Conservation (phyloP, 441 rosid genomes). For the Isatis lusitanica region DNA sequence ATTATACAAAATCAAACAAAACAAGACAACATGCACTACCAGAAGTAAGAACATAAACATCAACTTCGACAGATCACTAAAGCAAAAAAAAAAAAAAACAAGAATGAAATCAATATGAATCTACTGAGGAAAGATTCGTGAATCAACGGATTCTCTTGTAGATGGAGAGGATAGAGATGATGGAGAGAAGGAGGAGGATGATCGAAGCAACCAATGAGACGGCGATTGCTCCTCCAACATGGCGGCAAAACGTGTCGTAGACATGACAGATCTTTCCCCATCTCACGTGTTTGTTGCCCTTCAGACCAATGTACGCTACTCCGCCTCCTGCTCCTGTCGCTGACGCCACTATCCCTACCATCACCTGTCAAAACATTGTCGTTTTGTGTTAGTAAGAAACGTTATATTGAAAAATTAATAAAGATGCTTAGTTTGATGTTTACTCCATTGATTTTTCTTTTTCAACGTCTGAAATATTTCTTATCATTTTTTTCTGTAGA, state of each 20-base stretch:
- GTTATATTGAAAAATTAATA: not conserved
- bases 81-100: not conserved
- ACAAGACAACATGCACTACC: not conserved
- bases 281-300: constrained; percentile 51
- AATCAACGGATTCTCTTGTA: constrained; percentile 43
- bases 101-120: constrained; percentile 9
- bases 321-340: constrained; percentile 77
- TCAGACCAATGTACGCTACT: constrained; percentile 69
- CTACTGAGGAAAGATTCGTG: not conserved
- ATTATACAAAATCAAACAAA: constrained; percentile 1
- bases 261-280: constrained; percentile 61
- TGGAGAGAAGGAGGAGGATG: constrained; percentile 59
- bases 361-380: constrained; percentile 45
- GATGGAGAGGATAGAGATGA: constrained; percentile 53
- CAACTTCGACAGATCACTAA: constrained; percentile 16
- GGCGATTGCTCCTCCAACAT: constrained; percentile 49
- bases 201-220: constrained; percentile 57
- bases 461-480: not conserved
- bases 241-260: constrained; percentile 63
- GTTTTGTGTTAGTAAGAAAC: not conserved
- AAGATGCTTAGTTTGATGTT: not conserved
- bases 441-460: not conserved
- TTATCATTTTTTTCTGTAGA: not conserved
- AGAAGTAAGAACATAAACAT: not conserved
- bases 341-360: constrained; percentile 74